phyloP scores from a whole-genome alignment of 225 moss, liverwort and hornwort species.

The Takakia lepidozioides region DNA sequence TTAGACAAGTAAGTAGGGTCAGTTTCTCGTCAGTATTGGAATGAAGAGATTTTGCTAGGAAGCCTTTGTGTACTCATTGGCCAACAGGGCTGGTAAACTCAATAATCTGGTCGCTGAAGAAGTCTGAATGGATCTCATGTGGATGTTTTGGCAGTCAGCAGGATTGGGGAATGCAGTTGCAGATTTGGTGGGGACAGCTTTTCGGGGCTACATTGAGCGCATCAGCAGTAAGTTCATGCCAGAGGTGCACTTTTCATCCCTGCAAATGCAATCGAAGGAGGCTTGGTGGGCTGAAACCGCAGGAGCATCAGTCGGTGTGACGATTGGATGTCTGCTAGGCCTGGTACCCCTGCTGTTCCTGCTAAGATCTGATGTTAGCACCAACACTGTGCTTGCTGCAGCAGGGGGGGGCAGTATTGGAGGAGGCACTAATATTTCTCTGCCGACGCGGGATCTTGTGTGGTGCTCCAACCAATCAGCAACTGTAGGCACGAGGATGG shows the following conservation, averaged over 20 bases:
- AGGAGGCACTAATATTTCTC: conserved; percentile 5
- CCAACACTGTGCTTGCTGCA: conserved; percentile 15
- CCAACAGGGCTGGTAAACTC: too few species aligned
- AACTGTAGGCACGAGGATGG: conserved; percentile 1
- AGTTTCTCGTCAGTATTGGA: too few species aligned
- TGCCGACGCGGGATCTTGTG: conserved; percentile 10
- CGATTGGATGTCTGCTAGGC: conserved; percentile 58
- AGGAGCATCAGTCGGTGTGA: conserved; percentile 60
- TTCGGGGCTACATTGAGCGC: conserved; percentile 62
- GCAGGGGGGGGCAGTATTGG: conserved; percentile 4
- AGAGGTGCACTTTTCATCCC: conserved; percentile 45
- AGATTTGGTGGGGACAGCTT: conserved; percentile 60
- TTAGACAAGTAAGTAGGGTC: too few species aligned
- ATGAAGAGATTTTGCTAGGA: too few species aligned
- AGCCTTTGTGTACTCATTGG: too few species aligned
- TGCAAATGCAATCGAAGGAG: conserved; percentile 53
- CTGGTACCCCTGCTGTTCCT: conserved; percentile 44
- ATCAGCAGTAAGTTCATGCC: conserved; percentile 45
- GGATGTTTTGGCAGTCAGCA: conserved; percentile 53
- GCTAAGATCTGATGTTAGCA: conserved; percentile 11
- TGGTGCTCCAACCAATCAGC: conserved; percentile 15
- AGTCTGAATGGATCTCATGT: too few species aligned
- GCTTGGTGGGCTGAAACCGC: conserved; percentile 77
- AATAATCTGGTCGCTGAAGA: too few species aligned
- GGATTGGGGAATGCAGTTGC: conserved; percentile 64